Evolutionary conservation across 768 basidiomycete genomes (phyloP), one percentile per base, ranked within the genome.

Genomic region (Trametes sanguinea): DNA sequence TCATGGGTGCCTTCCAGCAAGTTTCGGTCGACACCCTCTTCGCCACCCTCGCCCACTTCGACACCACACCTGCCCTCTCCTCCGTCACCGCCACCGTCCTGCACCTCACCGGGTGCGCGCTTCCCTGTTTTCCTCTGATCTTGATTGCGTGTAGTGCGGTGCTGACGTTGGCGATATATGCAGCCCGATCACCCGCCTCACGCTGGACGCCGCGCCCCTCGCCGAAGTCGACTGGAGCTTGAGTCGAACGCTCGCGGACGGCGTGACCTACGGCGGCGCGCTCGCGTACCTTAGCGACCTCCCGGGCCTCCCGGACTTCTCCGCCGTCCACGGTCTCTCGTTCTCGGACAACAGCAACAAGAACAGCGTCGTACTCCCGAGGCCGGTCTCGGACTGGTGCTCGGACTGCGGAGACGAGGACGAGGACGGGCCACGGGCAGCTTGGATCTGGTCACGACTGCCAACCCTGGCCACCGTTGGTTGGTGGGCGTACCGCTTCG

Each of bases 1-100:
- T 50, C 47, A 6, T 50, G 47, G 47, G 47, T 30, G 47, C 32
- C 47, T 32, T 50, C 47, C 47, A 50, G 47, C 47, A 50, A 50
- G 47, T 50, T 29, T 50, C 47, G 29, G 47, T 50, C 47, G 30
- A 50, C 30, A 50, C 47, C 30, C 9, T 50, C 47, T 16, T 50
- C 47, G 29, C 47, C 47, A 30, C 27, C 47, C 47, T 50, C 47
- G 47, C 29, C 47, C 47, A 2, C 47, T 13, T 50, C 29, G 13
- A 43, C 42, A 32, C 47, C 42, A 32, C 47, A 2, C 47, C 47
- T 4, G 30, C 47, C 11, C 47, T 50, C 29, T 50, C 47, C 47
- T 29, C 47, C 29, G 1, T 50, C 29, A 32, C 47, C 22, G n/a
- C 42, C 42, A 32, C 27, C 47, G 29, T 50, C 47, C 2, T 50